A percentile compares a stretch with the other conserved stretches of the same genome.
These are phyloP conservation scores for Chenopodium album DNA, from an alignment of 148 eudicot species.

Conservation along the genomic window DNA sequence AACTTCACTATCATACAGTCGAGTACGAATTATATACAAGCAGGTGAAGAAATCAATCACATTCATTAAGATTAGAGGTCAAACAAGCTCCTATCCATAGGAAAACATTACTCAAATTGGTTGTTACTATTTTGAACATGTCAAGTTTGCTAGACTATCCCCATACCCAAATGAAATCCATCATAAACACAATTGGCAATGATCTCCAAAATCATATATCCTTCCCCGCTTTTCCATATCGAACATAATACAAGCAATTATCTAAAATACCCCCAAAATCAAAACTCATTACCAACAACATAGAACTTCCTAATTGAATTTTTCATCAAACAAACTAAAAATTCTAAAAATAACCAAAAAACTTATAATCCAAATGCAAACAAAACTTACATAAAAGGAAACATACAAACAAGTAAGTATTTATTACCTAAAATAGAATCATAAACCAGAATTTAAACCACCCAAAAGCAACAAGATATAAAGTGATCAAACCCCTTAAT, in stretches of 20 bases:
- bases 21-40: neutral
- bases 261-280: neutral
- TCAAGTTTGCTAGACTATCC: neutral
- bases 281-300: neutral
- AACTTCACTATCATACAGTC: neutral
- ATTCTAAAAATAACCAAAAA: neutral
- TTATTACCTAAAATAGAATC: neutral
- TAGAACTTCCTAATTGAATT: neutral
- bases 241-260: neutral
- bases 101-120: no score
- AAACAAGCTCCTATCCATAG: neutral
- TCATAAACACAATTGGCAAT: neutral
- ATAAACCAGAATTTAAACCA: neutral
- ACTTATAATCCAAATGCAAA: neutral
- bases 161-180: neutral
- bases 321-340: neutral
- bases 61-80: neutral
- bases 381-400: neutral
- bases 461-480: neutral
- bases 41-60: neutral
- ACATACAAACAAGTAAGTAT: neutral
- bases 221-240: neutral
- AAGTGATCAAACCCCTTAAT: neutral
- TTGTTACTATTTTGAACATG: neutral
- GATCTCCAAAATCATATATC: neutral